Conservation (phyloP, 306 rosid genomes). For the Pyrus bretschneideri region DNA sequence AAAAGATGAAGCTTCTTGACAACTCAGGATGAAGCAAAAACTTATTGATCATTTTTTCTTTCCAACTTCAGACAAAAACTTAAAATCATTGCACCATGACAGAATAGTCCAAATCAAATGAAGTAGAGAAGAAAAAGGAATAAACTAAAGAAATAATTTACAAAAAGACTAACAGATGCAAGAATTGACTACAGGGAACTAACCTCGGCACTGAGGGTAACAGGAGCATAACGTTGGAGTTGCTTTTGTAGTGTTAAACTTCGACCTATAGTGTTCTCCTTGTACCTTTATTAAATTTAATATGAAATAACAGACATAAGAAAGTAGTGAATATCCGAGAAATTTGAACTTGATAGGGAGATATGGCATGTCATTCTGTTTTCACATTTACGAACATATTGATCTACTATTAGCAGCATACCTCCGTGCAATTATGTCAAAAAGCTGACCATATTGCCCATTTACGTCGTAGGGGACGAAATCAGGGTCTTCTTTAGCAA, state of each 20-base stretch:
- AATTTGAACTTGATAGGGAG: background rate
- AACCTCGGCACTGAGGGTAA: slow-evolving; percentile 71
- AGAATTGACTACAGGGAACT: background rate
- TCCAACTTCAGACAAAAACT: background rate
- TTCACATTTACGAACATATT: background rate
- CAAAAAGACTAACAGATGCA: background rate
- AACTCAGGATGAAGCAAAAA: background rate
- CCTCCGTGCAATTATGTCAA: slow-evolving; percentile 71
- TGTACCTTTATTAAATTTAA: slow-evolving; percentile 59
- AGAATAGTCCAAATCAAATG: background rate
- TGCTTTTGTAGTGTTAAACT: slow-evolving; percentile 62
- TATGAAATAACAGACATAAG: slow-evolving; percentile 13
- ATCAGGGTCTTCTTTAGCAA: slow-evolving; percentile 61
- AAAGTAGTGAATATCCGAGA: slow-evolving; percentile 12
- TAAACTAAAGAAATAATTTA: background rate
- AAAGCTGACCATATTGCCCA: slow-evolving; percentile 72
- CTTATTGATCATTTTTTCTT: background rate
- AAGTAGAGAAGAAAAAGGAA: background rate
- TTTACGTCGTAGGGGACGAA: slow-evolving; percentile 70
- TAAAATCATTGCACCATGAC: background rate
- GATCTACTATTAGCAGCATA: slow-evolving; percentile 16
- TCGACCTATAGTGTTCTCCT: slow-evolving; percentile 46
- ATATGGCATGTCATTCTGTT: background rate
- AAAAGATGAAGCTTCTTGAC: background rate
- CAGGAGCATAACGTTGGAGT: slow-evolving; percentile 70